Evolutionary conservation across 768 basidiomycete species (phyloP).

Genomic region (Amanita phalloides): DNA sequence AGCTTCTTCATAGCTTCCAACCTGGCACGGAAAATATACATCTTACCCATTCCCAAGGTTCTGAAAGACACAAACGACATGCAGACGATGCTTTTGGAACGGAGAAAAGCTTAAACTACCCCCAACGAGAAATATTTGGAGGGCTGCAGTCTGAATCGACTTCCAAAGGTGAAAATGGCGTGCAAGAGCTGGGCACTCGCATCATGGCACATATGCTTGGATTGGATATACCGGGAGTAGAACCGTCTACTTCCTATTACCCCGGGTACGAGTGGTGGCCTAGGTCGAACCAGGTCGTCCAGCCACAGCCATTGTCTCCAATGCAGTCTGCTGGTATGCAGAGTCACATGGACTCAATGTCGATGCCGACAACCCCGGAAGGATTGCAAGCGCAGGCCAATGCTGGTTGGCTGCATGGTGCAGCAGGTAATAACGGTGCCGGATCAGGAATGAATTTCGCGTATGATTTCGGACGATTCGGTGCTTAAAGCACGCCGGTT

Average conservation of each 20-base stretch:
- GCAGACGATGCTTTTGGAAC: slow-evolving; percentile 56
- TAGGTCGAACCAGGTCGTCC: slow-evolving; percentile 22
- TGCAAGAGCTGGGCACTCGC: slow-evolving; percentile 52
- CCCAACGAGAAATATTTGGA: slow-evolving; percentile 29
- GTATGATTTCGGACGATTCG: slow-evolving; percentile 12
- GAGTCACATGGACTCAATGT: background rate
- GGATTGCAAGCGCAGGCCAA: background rate
- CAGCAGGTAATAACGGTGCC: background rate
- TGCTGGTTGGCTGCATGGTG: background rate
- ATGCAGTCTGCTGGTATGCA: slow-evolving; percentile 8
- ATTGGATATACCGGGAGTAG: slow-evolving; percentile 52
- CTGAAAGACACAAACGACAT: slow-evolving; percentile 42
- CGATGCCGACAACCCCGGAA: background rate
- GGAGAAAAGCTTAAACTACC: slow-evolving; percentile 36
- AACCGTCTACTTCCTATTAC: slow-evolving; percentile 45
- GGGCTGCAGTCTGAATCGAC: slow-evolving; percentile 13
- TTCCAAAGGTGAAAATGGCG: slow-evolving; percentile 27
- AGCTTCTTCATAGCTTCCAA: slow-evolving; percentile 57
- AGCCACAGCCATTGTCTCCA: slow-evolving; percentile 11
- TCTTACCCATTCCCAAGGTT: slow-evolving; percentile 20
- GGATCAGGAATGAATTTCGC: slow-evolving; percentile 8
- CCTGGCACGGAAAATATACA: slow-evolving; percentile 34
- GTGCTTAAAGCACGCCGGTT: slow-evolving; percentile 6
- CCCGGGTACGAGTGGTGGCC: slow-evolving; percentile 65
- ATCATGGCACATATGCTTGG: slow-evolving; percentile 70